Evolutionary conservation across 2,329 filamentous ascomycete genomes (phyloP).

Genomic region (Venturia asperata): DNA sequence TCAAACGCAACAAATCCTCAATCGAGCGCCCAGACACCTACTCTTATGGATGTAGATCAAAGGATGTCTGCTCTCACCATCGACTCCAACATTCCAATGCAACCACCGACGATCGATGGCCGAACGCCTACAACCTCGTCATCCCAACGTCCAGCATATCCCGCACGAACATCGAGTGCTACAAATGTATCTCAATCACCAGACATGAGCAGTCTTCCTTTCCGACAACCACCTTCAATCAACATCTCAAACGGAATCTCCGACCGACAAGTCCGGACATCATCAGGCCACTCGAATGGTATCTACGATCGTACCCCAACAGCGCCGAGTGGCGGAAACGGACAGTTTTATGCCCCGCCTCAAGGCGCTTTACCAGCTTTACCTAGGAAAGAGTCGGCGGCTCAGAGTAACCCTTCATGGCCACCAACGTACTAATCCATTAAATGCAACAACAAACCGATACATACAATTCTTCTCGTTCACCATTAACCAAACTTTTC

Average conservation of each 20-base stretch:
- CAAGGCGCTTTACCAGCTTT: neutral
- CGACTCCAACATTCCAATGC: constrained; percentile 3
- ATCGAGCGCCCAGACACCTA: constrained; percentile 16
- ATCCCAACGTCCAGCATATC: constrained; percentile 12
- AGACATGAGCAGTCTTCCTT: constrained; percentile 10
- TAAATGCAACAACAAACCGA: neutral
- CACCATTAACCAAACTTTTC: neutral
- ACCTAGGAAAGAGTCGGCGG: constrained; percentile 9
- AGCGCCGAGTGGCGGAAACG: constrained; percentile 7
- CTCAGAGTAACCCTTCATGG: neutral
- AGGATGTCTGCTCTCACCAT: constrained; percentile 17
- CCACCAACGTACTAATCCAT: neutral
- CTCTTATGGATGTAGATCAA: constrained; percentile 18
- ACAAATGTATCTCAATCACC: constrained; percentile 9
- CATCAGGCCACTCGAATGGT: constrained; percentile 5
- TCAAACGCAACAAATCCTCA: constrained; percentile 8
- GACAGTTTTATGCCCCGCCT: neutral
- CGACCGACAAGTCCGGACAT: neutral
- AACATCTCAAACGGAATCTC: neutral
- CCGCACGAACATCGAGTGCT: constrained; percentile 15
- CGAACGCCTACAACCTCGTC: constrained; percentile 3
- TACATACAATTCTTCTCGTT: neutral
- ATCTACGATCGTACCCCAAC: neutral
- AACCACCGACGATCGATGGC: constrained; percentile 9
- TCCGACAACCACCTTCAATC: neutral